Conservation (phyloP, 768 basidiomycete species). For the Lactifluus volemus region DNA sequence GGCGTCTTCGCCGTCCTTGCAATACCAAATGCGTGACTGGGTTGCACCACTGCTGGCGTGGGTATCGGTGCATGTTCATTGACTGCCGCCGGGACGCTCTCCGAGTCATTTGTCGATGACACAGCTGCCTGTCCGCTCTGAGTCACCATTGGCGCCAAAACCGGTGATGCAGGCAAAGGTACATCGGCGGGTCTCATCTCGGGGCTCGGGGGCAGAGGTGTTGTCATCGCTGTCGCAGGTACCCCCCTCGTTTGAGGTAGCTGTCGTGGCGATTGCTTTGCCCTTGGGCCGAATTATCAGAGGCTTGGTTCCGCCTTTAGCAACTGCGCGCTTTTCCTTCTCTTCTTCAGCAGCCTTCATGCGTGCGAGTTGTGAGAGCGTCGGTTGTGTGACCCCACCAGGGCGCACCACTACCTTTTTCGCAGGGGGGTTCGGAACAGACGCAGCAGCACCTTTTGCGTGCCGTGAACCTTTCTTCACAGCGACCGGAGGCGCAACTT, state of each 20-base stretch:
- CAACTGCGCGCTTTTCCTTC: constrained; percentile 4
- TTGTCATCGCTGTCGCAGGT: neutral
- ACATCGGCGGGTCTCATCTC: constrained; percentile 8
- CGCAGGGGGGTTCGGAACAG: neutral
- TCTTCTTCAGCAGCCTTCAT: constrained; percentile 16
- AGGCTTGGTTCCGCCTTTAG: constrained; percentile 7
- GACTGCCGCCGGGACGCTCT: neutral
- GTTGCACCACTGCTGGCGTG: neutral
- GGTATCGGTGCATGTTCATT: neutral
- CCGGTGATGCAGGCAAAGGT: constrained; percentile 13
- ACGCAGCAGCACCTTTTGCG: neutral
- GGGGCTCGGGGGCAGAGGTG: constrained; percentile 7
- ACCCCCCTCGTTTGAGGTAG: neutral
- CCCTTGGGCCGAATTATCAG: neutral
- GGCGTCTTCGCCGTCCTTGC: constrained; percentile 35
- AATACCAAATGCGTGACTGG: neutral
- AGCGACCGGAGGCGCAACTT: neutral
- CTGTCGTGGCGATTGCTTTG: neutral
- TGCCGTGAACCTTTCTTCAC: neutral
- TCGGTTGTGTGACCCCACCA: constrained; percentile 19
- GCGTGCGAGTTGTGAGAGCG: constrained; percentile 20
- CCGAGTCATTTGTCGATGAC: neutral
- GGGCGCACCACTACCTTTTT: constrained; percentile 12
- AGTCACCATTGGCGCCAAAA: neutral
- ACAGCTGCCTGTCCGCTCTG: neutral